phyloP scores from a whole-genome alignment of 2,329 filamentous ascomycete genomes.

The Keithomyces neogunnii region DNA sequence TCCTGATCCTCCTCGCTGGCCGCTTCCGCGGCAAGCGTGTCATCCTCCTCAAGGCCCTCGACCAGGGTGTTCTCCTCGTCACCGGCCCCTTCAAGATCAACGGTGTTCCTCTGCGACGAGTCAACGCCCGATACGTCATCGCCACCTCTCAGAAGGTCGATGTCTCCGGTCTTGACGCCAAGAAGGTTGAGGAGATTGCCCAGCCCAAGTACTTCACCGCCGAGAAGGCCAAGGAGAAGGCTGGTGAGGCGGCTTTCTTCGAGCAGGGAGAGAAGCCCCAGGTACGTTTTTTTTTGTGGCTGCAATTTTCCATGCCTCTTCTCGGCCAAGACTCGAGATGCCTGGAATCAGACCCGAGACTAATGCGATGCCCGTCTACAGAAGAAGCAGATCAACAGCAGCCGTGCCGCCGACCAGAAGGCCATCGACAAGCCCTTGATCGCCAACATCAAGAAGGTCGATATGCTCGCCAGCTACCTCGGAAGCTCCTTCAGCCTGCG shows the following conservation, averaged over 20 bases:
- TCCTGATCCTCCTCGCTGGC: slow-evolving; percentile 98
- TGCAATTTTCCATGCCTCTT: too few species aligned
- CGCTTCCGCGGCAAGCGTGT: slow-evolving; percentile 99
- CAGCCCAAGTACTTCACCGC: slow-evolving; percentile 88
- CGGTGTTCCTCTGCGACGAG: slow-evolving; percentile 91
- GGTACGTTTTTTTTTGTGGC: slow-evolving; percentile 47
- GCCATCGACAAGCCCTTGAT: slow-evolving; percentile 93
- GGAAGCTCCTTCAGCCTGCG: slow-evolving; percentile 94
- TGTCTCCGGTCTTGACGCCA: slow-evolving; percentile 75
- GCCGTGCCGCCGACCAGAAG: slow-evolving; percentile 96
- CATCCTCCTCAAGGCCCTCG: slow-evolving; percentile 94
- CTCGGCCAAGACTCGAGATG: too few species aligned
- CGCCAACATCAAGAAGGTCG: slow-evolving; percentile 96
- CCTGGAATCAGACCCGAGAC: slow-evolving; percentile 6
- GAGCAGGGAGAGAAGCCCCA: slow-evolving; percentile 97
- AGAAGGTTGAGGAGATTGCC: slow-evolving; percentile 76
- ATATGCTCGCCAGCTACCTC: slow-evolving; percentile 89
- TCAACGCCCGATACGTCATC: slow-evolving; percentile 91
- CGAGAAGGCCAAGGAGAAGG: slow-evolving; percentile 93
- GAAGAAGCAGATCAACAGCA: slow-evolving; percentile 95
- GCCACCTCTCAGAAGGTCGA: slow-evolving; percentile 81
- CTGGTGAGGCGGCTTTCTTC: slow-evolving; percentile 97
- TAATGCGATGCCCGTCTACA: slow-evolving; percentile 33
- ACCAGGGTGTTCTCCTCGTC: slow-evolving; percentile 96
- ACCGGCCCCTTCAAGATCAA: slow-evolving; percentile 99